Conservation (phyloP, 768 basidiomycete genomes). For the Mrakia frigida region DNA sequence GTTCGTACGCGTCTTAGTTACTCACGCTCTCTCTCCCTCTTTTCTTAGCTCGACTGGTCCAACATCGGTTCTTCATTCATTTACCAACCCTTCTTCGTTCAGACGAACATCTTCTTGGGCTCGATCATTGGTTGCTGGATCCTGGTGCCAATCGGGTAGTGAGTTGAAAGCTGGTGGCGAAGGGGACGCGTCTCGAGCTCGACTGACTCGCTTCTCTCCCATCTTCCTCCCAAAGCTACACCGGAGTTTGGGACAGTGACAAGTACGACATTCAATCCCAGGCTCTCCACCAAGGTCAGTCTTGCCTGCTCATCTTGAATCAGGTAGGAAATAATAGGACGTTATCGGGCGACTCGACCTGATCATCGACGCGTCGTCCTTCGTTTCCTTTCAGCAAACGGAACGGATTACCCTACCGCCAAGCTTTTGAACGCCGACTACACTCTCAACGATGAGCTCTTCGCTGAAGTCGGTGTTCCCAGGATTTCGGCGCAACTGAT, state of each 20-base stretch:
- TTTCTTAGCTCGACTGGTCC: slow-evolving; percentile 9
- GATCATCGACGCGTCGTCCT: too few relatives aligned
- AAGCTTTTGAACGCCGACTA: background rate
- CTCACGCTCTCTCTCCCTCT: too few relatives aligned
- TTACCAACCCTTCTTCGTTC: slow-evolving; percentile 3
- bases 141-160: background rate
- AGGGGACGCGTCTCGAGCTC: too few relatives aligned
- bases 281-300: background rate
- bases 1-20: too few relatives aligned
- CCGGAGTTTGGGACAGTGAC: slow-evolving; percentile 5
- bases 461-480: slow-evolving; percentile 4
- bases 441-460: slow-evolving; percentile 9
- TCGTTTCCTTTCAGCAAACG: background rate
- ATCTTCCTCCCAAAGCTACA: too few relatives aligned
- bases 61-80: slow-evolving; percentile 16
- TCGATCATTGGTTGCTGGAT: slow-evolving; percentile 1
- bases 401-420: slow-evolving; percentile 4
- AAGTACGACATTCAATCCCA: slow-evolving; percentile 5
- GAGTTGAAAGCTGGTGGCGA: too few relatives aligned
- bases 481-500: background rate
- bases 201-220: too few relatives aligned
- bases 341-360: too few relatives aligned
- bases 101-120: background rate
- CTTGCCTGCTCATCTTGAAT: background rate
- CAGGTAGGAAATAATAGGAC: too few relatives aligned